Evolutionary conservation across 1,139 yeast species (phyloP), one percentile per base, ranked within the genome.

Genomic region (Scheffersomyces parashehatae): DNA sequence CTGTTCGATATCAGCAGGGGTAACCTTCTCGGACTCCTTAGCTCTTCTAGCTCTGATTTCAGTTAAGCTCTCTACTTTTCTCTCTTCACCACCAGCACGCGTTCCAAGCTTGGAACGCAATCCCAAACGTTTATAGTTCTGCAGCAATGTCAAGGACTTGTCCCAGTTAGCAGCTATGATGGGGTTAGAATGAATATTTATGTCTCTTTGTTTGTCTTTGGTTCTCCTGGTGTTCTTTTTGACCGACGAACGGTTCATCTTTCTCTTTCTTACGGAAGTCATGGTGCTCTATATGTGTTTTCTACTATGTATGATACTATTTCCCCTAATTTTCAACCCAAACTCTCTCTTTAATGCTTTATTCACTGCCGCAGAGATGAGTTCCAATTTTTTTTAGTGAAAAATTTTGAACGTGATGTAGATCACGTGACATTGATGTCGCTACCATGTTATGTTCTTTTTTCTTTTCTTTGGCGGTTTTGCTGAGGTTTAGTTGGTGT

Each of bases 151-250:
- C 50, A 85, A 74, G 16, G 80, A 77, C 49, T 83, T 77, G 67
- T 93, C 97, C 99, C 99, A 93, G 64, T 90, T 80, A 29, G 82
- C 88, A 6, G 89, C 95, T 52, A 93, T 87, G 52, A 93, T 79
- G 3, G 96, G 89, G 61, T 89, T 88, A 1, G 87, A 73, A 42
- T 76, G 75, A 29, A 87, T 80, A 50, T 81, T 82, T 46, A 83
- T 68, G 52, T 82, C 74, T 58, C 85, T 77, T 58, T 83, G 83
- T 55, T 77, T 82, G 57, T 86, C 91, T 61, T 86, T 87, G 38
- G 67, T 66, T 56, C 84, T 75, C 62, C 95, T 77, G 36, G 90
- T 81, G 56, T 78, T 80, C 65, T 85, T 88, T 54, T 72, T 69
- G 49, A 83, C 79, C 43, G 88, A 77, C 36, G 93, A 83, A 54